phyloP scores from a whole-genome alignment of 306 rosid species.

The Quercus aquifolioides region DNA sequence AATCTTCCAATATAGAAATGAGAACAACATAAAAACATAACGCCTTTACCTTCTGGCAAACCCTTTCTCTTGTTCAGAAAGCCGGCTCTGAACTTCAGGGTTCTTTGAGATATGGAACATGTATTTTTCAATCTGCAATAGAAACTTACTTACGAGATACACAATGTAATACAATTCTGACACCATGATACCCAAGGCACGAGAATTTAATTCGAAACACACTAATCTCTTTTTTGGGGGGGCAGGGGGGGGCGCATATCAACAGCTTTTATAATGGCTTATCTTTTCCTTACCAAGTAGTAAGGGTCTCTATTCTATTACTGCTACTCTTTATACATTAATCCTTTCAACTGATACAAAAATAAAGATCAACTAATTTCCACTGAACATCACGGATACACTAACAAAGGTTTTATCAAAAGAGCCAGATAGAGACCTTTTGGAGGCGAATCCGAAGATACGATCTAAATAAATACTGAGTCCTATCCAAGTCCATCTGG shows the following conservation, averaged over 20 bases:
- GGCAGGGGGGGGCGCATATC: too few relatives aligned
- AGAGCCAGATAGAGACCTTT: slow-evolving; percentile 49
- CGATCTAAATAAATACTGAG: slow-evolving; percentile 78
- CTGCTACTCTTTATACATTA: neutral
- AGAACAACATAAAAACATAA: neutral
- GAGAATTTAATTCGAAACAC: neutral
- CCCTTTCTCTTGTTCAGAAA: slow-evolving; percentile 62
- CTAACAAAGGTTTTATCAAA: neutral
- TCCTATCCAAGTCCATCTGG: slow-evolving; percentile 94
- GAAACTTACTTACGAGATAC: neutral
- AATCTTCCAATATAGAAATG: neutral
- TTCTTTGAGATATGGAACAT: slow-evolving; percentile 66
- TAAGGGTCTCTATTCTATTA: neutral
- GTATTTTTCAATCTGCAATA: slow-evolving; percentile 74
- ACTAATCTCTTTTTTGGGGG: neutral
- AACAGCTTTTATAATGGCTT: neutral
- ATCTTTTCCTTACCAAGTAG: neutral
- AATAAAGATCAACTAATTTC: neutral
- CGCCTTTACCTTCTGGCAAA: slow-evolving; percentile 56
- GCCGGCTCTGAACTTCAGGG: slow-evolving; percentile 57
- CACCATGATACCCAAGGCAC: neutral
- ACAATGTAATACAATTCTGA: neutral
- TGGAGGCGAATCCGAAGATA: slow-evolving; percentile 81
- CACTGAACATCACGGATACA: neutral
- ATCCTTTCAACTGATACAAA: slow-evolving; percentile 1